These are phyloP conservation scores for Amanita molliuscula DNA, from an alignment of 768 basidiomycete genomes.

Conservation along the genomic window DNA sequence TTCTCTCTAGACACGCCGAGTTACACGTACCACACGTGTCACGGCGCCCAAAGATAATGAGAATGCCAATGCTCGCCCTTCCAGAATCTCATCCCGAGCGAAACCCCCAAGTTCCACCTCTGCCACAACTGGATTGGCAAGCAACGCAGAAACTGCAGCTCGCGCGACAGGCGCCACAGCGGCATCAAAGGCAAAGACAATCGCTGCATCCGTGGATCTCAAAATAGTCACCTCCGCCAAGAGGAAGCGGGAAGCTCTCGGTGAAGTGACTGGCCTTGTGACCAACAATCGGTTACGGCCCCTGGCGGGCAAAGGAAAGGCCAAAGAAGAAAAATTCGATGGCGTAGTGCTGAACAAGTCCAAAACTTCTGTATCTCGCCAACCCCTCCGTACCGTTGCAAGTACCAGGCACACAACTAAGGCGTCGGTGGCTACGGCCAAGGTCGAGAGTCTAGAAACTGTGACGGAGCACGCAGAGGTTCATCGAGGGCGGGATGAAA, in stretches of 20 bases:
- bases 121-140: conserved; percentile 24
- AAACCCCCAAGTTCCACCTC: conserved; percentile 39
- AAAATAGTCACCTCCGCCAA: conserved; percentile 47
- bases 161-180: conserved; percentile 38
- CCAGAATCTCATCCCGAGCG: conserved; percentile 50
- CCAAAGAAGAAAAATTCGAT: conserved; percentile 46
- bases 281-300: conserved; percentile 37
- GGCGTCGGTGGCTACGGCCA: conserved; percentile 14
- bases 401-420: conserved; percentile 29
- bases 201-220: conserved; percentile 23
- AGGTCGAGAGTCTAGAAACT: conserved; percentile 14
- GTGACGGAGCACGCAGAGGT: conserved; percentile 20
- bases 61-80: conserved; percentile 61
- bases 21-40: conserved; percentile 39
- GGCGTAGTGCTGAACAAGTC: conserved; percentile 49
- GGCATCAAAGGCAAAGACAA: conserved; percentile 42
- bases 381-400: conserved; percentile 45
- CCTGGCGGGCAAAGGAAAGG: conserved; percentile 39
- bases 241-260: conserved; percentile 73
- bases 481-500: conserved; percentile 27
- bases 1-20: conserved; percentile 52
- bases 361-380: conserved; percentile 33
- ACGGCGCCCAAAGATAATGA: conserved; percentile 57
- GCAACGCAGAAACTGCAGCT: conserved; percentile 29
- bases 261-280: conserved; percentile 47